Conservation (phyloP, 2,329 filamentous ascomycete genomes). For the Akanthomyces uredinophilus region DNA sequence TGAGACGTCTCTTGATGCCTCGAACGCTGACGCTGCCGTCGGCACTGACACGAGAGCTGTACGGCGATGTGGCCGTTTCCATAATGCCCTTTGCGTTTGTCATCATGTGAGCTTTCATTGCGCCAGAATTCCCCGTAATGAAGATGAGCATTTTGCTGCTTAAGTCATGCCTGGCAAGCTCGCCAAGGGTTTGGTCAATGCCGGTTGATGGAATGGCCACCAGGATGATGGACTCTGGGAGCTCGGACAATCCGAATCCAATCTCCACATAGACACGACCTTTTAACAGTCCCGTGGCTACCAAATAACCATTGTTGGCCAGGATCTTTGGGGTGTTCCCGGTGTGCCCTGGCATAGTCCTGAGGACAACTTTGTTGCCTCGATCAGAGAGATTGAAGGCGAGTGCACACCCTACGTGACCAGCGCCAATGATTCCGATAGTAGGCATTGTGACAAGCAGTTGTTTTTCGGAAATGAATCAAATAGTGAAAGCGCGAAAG, state of each 20-base stretch:
- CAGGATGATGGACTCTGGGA: neutral
- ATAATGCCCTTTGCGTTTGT: slow-evolving; percentile 8
- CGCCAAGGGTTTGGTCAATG: neutral
- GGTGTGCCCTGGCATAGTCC: slow-evolving; percentile 7
- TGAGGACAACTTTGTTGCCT: slow-evolving; percentile 7
- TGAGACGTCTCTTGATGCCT: slow-evolving; percentile 15
- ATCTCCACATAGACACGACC: neutral
- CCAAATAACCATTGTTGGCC: neutral
- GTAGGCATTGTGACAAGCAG: neutral
- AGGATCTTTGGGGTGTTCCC: slow-evolving; percentile 3
- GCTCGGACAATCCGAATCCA: neutral
- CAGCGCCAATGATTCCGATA: slow-evolving; percentile 16
- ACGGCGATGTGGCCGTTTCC: slow-evolving; percentile 14
- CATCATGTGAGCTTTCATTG: neutral
- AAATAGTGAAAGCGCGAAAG: neutral
- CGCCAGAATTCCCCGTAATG: neutral
- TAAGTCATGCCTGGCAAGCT: neutral
- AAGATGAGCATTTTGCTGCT: neutral
- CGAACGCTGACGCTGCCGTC: slow-evolving; percentile 13
- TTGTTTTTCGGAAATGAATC: neutral
- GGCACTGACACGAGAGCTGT: slow-evolving; percentile 15
- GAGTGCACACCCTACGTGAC: slow-evolving; percentile 16
- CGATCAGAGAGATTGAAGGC: slow-evolving; percentile 14
- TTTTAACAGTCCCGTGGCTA: neutral
- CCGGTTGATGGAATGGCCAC: slow-evolving; percentile 7